Evolutionary conservation across 2,329 filamentous ascomycete genomes (phyloP).

Genomic region (Penicillium sclerotiorum): DNA sequence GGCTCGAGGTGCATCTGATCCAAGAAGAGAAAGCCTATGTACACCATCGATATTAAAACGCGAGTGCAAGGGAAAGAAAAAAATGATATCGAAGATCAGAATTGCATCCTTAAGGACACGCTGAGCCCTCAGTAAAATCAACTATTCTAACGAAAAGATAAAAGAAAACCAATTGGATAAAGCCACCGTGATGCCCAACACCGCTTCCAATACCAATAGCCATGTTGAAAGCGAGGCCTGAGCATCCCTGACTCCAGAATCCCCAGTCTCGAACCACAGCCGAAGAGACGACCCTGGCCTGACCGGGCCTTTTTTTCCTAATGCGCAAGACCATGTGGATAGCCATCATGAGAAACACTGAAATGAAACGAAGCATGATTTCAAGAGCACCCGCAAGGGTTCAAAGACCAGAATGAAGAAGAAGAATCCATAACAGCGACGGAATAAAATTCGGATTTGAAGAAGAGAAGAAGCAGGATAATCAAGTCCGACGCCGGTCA

Average conservation of each 20-base stretch:
- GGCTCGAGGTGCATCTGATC: not conserved
- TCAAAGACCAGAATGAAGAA: constrained; percentile 10
- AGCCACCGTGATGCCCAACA: constrained; percentile 18
- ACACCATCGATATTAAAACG: constrained; percentile 8
- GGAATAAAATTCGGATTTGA: constrained; percentile 29
- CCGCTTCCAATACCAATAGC: constrained; percentile 14
- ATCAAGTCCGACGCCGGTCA: constrained; percentile 33
- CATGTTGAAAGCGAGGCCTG: constrained; percentile 6
- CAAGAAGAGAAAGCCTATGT: constrained; percentile 14
- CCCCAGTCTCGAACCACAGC: constrained; percentile 8
- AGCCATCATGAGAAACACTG: not conserved
- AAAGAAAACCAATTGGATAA: constrained; percentile 10
- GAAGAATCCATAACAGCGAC: constrained; percentile 17
- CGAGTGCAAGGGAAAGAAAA: no score
- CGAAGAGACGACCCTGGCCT: constrained; percentile 1
- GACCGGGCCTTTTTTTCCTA: constrained; percentile 4
- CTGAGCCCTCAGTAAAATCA: constrained; percentile 18
- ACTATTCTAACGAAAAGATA: constrained; percentile 19
- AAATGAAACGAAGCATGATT: constrained; percentile 1
- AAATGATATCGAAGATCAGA: constrained; percentile 13
- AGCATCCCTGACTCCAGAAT: not conserved
- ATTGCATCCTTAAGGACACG: constrained; percentile 20
- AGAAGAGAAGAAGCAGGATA: constrained; percentile 18
- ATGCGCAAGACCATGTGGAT: not conserved
- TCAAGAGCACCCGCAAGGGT: constrained; percentile 1